Evolutionary conservation across 805 yeast species (phyloP), one percentile per base, ranked within the genome.

Genomic region (Tetrapisispora phaffii): DNA sequence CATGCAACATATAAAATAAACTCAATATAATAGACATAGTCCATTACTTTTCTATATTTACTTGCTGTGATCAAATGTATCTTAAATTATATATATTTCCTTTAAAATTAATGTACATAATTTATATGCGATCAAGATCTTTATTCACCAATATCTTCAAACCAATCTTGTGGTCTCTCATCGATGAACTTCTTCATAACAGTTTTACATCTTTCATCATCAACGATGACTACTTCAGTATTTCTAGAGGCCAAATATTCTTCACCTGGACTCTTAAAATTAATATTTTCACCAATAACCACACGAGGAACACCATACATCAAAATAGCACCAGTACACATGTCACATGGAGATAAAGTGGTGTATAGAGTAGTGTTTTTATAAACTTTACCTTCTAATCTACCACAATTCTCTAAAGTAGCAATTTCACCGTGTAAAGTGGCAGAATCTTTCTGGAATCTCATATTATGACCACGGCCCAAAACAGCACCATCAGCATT

Each of bases 311-410:
- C 75, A 34, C 95, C 96, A 67, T 88, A 90, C 73, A 90, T 71
- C 43, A 90, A 58, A 51, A 90, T 84, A 6, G 97, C 95, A 19
- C 97, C 97, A 4, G 93, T 77, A 63, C 97, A 90, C 97, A 90
- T 90, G 53, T 80, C 75, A 63, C 97, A 90, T 3, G 97, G 97
- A 7, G 95, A 85, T 52, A 90, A 69, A 0, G 96, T 85, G 26
- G 97, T 88, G 67, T 88, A 90, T 76, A 87, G 75, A 44, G 97
- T 93, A 54, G 96, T 83, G 50, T 80, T 74, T 57, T 82, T 84
- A 69, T 90, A 90, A 16, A 75, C 77, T 20, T 73, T 71, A 4
- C 89, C 97, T 20, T 81, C 80, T 46, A 93, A 70, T 57, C 97
- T 76, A 7, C 97, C 97, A 19, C 96, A 94, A 50, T 85, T 80